Base-by-base conservation (phyloP, 768 basidiomycete genomes). In the Suillus tomentosus region DNA sequence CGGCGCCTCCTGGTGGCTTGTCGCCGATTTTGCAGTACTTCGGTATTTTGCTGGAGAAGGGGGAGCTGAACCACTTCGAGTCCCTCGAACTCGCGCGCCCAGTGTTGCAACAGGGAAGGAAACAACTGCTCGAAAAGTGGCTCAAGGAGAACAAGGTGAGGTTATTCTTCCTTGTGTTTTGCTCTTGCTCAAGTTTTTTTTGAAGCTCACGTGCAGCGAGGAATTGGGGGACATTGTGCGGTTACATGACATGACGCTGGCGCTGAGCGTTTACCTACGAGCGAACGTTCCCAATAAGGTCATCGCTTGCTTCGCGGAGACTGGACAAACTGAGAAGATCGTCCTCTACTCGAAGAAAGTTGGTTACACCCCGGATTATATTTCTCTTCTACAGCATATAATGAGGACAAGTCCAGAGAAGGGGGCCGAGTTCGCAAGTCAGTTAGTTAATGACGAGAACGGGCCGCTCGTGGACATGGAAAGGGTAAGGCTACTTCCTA, bases 231-330 rank as follows among this genome's bases (percentile, higher is more conserved):
- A 99, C 73, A 91, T 99, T 63, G 96, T 99, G 61, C 90, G 97
- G 40, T 76, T 89, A 22, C 89, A 95, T 75, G 97, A 99, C 76
- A 93, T 98, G 91, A 98, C 95, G 0, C 86, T 99, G 63, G 97
- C 97, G 13, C 84, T 99, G 55, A 96, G 95, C 66, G 95, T 99
- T 63, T 99, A 99, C 74, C 88, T 99, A 31, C 89, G 97, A 61
- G 97, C 97, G 61, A 98, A 96, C 71, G 89, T 98, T 7, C 97
- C 97, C 55, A 97, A 95, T 84, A 99, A 99, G 81, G 96, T 98
- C 73, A 89, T 98, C 64, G 97, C 97, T 5, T 99, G 96, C 83
- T 99, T 99, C 75, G 97, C 96, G 6, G 97, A 99, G 80, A 95
- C 95, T 0, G 97, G 96, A 19, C 97, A 99, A 78, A 97, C 88